These are phyloP conservation scores for Solanum pinnatisectum DNA, from an alignment of 257 asterid genomes.

Conservation along the genomic window DNA sequence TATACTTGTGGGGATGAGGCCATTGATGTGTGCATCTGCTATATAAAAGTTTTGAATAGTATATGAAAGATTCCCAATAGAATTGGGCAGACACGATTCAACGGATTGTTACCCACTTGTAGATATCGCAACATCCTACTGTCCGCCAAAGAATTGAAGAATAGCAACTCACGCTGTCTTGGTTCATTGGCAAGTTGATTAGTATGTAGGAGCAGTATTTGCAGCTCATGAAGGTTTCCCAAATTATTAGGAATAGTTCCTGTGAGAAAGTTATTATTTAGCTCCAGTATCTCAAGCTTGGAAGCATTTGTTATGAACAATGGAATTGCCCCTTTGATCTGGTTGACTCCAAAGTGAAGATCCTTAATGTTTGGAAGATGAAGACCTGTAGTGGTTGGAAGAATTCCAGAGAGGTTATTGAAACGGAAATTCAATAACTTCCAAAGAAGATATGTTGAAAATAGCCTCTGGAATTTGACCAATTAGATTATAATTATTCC, in stretches of 20 bases:
- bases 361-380: conserved; percentile 13
- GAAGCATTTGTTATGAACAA: conserved; percentile 19
- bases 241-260: conserved; percentile 18
- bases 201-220: neutral
- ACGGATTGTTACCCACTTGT: conserved; percentile 4
- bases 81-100: conserved; percentile 9
- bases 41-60: conserved; percentile 5
- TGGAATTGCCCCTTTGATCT: conserved; percentile 15
- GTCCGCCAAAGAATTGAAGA: conserved; percentile 14
- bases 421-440: neutral
- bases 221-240: conserved; percentile 14
- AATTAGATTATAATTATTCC: neutral
- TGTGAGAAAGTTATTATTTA: conserved; percentile 2
- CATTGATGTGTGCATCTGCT: conserved; percentile 2
- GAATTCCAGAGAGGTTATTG: conserved; percentile 10
- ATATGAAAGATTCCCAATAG: conserved; percentile 21
- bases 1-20: conserved; percentile 17
- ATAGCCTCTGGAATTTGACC: conserved; percentile 21
- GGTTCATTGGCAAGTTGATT: conserved; percentile 9
- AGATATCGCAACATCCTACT: conserved; percentile 12
- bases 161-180: neutral
- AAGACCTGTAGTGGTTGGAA: conserved; percentile 11
- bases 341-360: conserved; percentile 6
- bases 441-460: conserved; percentile 22
- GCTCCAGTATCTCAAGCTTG: conserved; percentile 1